Base-by-base conservation (phyloP, 306 rosid genomes). In the Vigna radiata region DNA sequence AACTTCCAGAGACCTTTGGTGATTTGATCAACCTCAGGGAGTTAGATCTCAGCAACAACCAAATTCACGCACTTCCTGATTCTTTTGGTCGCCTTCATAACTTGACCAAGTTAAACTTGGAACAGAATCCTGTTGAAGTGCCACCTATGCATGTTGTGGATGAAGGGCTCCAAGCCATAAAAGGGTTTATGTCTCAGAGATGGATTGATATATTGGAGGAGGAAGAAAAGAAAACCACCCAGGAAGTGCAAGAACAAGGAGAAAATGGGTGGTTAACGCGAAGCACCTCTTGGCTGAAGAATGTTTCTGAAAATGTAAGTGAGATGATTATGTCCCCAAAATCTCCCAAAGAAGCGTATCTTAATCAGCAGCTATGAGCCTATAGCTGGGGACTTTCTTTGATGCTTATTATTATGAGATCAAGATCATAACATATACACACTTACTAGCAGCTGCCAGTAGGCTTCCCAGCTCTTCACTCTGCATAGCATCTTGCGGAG, bases 31-130 rank as follows among this genome's bases (percentile, higher is more conserved):
- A 77, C 88, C 98, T 96, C 73, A 89, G 71, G 83, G 99, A 95
- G 53, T 86, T 95, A 77, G 99, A 95, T 71, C 87, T 95, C 79
- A 88, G 99, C 89, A 95, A 95, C 87, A 92, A 96, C 81, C 99
- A 96, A 86, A 91, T 96, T 71, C 92, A 82, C 47, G 86, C 89
- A 39, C 93, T 96, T 60, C 99, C 99, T 16, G 89, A 85, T 49
- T 87, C 99, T 55, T 92, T 96, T 56, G 98, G 99, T 21, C 91
- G 97, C 73, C 99, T 96, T 21, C 89, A 92, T 67, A 85, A 79
- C 70, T 72, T 96, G 87, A 79, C 70, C 85, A 91, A 89, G 85
- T 90, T 96, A 27, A 92, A 92, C 88, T 56, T 96, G 92, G 99
- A 92, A 6, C 96, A 89, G 82, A 96, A 91, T 82, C 99, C 99